These are phyloP conservation scores for Neoboletus subvelutipes DNA, from an alignment of 768 basidiomycete species.

Conservation along the genomic window DNA sequence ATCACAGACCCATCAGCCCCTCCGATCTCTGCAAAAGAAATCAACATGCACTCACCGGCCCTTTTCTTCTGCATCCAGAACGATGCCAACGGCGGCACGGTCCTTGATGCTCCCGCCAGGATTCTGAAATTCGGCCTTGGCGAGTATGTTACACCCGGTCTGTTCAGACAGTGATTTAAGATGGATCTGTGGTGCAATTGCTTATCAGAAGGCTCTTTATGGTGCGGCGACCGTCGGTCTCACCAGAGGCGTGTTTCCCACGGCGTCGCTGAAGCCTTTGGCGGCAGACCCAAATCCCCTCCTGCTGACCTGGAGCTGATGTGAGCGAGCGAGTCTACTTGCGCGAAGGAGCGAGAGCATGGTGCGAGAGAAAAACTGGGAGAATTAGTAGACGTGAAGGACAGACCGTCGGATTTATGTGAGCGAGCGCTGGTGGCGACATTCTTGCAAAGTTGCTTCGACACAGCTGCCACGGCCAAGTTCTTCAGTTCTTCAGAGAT, in stretches of 20 bases:
- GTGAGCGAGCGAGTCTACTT: slow-evolving; percentile 25
- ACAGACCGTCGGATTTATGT: slow-evolving; percentile 1
- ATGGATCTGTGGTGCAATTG: slow-evolving; percentile 59
- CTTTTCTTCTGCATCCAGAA: slow-evolving; percentile 81
- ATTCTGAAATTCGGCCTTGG: slow-evolving; percentile 99
- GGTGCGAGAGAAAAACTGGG: slow-evolving; percentile 3
- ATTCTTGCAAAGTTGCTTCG: slow-evolving; percentile 9
- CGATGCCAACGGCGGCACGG: slow-evolving; percentile 87
- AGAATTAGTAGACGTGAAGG: neutral
- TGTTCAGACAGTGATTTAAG: slow-evolving; percentile 78
- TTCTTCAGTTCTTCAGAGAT: too few species aligned
- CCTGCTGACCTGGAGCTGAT: slow-evolving; percentile 6
- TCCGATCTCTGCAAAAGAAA: neutral
- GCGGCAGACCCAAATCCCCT: slow-evolving; percentile 48
- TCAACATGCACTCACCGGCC: slow-evolving; percentile 57
- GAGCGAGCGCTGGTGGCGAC: slow-evolving; percentile 13
- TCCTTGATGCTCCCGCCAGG: slow-evolving; percentile 99
- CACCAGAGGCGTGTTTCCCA: slow-evolving; percentile 94
- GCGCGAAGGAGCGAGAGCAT: slow-evolving; percentile 34
- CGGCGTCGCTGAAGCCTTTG: slow-evolving; percentile 80
- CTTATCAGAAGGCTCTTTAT: slow-evolving; percentile 1
- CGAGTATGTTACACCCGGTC: slow-evolving; percentile 81
- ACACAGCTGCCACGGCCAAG: neutral
- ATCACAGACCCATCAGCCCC: neutral
- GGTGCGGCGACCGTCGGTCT: slow-evolving; percentile 20